phyloP scores from a whole-genome alignment of 768 basidiomycete species.

The Coprinellus micaceus region DNA sequence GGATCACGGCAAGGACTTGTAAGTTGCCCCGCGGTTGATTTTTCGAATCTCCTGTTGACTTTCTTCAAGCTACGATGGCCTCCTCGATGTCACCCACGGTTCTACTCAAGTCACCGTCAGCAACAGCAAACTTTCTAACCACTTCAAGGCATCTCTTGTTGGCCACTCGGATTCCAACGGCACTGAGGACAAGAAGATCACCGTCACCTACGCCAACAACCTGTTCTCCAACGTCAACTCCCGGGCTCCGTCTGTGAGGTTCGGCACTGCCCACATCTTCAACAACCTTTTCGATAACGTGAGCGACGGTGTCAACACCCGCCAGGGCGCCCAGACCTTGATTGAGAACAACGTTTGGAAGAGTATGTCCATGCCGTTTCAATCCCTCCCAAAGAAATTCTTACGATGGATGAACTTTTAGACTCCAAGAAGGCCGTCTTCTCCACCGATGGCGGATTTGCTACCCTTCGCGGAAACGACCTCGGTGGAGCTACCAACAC shows the following conservation, averaged over 20 bases:
- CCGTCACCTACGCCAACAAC: constrained; percentile 43
- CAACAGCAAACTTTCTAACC: constrained; percentile 38
- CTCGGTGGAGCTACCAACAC: constrained; percentile 27
- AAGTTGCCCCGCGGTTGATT: no score
- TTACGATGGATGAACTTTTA: no score
- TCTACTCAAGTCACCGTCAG: constrained; percentile 40
- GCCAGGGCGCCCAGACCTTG: constrained; percentile 42
- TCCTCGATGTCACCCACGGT: constrained; percentile 44
- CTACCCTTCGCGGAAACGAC: constrained; percentile 34
- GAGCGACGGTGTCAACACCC: constrained; percentile 42
- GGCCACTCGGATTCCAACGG: constrained; percentile 38
- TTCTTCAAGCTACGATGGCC: constrained; percentile 47
- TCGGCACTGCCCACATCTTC: constrained; percentile 44
- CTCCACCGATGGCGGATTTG: constrained; percentile 38
- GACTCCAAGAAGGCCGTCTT: constrained; percentile 39
- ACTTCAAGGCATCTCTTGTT: constrained; percentile 46
- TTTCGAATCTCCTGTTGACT: no score
- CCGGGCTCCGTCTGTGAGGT: constrained; percentile 44
- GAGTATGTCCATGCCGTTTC: no score
- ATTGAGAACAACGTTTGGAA: constrained; percentile 47
- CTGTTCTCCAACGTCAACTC: constrained; percentile 41
- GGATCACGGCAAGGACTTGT: constrained; percentile 43
- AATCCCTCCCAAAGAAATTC: no score
- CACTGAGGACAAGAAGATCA: constrained; percentile 35
- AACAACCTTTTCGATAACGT: constrained; percentile 43